Conservation (phyloP, 1,284 basidiomycete genomes). For the Ustilago esculenta region DNA sequence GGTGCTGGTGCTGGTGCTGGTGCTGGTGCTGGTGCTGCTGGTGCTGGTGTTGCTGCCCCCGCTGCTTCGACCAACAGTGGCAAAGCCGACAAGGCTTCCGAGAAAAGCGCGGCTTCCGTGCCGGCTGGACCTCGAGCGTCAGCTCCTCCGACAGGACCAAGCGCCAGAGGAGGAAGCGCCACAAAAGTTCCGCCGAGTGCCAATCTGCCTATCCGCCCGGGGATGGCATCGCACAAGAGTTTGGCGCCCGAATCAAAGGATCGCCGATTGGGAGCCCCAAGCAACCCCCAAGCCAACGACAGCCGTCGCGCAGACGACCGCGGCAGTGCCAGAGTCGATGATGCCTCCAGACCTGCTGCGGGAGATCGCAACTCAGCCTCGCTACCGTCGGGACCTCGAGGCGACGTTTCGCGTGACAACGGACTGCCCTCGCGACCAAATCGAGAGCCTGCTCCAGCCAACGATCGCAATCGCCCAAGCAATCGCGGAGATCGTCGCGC, state of each 20-base stretch:
- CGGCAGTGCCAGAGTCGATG: slow-evolving; percentile 5
- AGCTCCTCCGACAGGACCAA: slow-evolving; percentile 5
- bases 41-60: too few relatives aligned
- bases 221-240: slow-evolving; percentile 13
- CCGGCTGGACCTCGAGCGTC: slow-evolving; percentile 10
- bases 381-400: slow-evolving; percentile 20
- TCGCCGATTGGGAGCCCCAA: slow-evolving; percentile 11
- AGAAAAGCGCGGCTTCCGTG: slow-evolving; percentile 4
- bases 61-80: slow-evolving; percentile 7
- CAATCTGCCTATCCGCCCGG: slow-evolving; percentile 33
- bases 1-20: not conserved
- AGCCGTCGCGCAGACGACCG: slow-evolving; percentile 16
- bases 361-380: slow-evolving; percentile 3
- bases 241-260: slow-evolving; percentile 12
- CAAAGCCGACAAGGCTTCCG: slow-evolving; percentile 4
- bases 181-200: slow-evolving; percentile 29
- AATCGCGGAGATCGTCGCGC: slow-evolving; percentile 14
- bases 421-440: slow-evolving; percentile 24
- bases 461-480: slow-evolving; percentile 11
- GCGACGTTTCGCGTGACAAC: slow-evolving; percentile 7
- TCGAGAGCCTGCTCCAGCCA: slow-evolving; percentile 4
- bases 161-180: slow-evolving; percentile 7
- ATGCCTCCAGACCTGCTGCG: slow-evolving; percentile 5
- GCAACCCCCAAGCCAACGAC: slow-evolving; percentile 2
- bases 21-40: not conserved